phyloP scores from a whole-genome alignment of 2,329 filamentous ascomycete genomes.

The Calonectria montana region DNA sequence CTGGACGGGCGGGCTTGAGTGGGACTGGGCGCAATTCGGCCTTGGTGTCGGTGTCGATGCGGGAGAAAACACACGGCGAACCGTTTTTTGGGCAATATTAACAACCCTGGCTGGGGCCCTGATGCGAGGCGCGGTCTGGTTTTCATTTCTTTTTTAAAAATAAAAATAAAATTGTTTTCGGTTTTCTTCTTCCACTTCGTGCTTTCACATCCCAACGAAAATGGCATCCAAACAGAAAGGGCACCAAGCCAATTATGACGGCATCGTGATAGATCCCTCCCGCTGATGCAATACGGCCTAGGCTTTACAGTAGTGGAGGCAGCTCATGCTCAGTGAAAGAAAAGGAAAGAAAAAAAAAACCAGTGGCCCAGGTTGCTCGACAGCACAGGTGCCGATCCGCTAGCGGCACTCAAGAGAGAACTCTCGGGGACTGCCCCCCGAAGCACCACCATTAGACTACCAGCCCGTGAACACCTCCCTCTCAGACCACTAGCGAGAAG shows the following conservation, averaged over 20 bases:
- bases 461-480: conserved; percentile 4
- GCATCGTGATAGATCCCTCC: background rate
- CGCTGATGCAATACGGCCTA: background rate
- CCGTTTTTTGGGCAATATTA: background rate
- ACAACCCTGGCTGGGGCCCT: background rate
- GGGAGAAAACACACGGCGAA: background rate
- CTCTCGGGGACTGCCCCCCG: background rate
- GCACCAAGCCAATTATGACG: background rate
- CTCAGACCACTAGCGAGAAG: background rate
- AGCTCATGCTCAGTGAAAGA: background rate
- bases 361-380: background rate
- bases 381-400: conserved; percentile 1
- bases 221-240: background rate
- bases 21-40: conserved; percentile 27
- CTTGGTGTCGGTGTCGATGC: background rate
- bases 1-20: conserved; percentile 34
- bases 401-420: background rate
- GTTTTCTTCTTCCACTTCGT: background rate
- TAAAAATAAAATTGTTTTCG: background rate
- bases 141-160: background rate
- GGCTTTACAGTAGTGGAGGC: background rate
- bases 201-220: background rate
- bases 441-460: background rate
- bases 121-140: background rate
- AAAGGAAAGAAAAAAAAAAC: background rate